A percentile compares a stretch with the other conserved stretches of the same genome.
These are phyloP conservation scores for Gracilaria vermiculophylla DNA, from an alignment of 23 red algal genomes.

Conservation along the genomic window DNA sequence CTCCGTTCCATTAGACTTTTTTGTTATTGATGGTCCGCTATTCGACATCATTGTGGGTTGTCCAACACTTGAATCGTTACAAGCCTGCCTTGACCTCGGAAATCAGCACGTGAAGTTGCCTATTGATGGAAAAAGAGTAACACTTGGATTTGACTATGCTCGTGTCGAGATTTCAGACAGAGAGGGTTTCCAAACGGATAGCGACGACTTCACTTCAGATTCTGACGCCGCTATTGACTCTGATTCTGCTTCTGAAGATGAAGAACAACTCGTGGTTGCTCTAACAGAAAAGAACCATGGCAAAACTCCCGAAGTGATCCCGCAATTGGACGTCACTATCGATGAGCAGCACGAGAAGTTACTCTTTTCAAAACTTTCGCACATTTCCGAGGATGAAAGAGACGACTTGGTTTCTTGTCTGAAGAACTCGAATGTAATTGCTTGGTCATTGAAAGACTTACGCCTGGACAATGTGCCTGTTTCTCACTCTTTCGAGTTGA, in stretches of 20 bases:
- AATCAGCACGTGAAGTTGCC: neutral
- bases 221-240: no score
- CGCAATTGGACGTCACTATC: no score
- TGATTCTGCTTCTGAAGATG: no score
- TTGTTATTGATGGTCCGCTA: neutral
- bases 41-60: constrained; percentile 12
- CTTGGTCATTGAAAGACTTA: neutral
- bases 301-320: no score
- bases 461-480: neutral
- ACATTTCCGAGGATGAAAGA: no score
- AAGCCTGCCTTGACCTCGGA: neutral
- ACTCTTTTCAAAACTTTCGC: no score
- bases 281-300: no score
- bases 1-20: neutral
- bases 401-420: no score
- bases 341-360: no score
- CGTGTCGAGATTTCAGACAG: neutral
- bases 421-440: neutral
- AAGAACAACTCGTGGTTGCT: no score
- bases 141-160: neutral
- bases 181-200: neutral
- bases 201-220: neutral
- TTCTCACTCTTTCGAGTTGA: neutral
- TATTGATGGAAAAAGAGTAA: neutral
- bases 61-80: neutral